Evolutionary conservation across 768 basidiomycete genomes (phyloP).

Genomic region (Rossbeevera mucosa): DNA sequence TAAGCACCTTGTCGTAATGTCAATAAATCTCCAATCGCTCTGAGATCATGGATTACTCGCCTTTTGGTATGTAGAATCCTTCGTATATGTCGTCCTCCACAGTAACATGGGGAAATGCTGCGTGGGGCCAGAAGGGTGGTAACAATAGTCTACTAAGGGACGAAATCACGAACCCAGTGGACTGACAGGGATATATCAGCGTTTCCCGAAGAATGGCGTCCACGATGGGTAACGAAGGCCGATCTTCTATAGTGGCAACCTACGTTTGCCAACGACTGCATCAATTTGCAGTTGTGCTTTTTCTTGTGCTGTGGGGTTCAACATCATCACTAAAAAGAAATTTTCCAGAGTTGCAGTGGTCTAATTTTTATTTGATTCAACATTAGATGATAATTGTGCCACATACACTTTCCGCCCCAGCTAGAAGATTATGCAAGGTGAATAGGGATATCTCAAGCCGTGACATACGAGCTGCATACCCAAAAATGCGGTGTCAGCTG

Average conservation of each 20-base stretch:
- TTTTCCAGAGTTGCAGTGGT: not conserved
- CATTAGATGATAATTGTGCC: not conserved
- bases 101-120: conserved; percentile 1
- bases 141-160: no score
- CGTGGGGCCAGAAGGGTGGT: no score
- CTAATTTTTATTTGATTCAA: not conserved
- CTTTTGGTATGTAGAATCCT: conserved; percentile 10
- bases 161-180: conserved; percentile 5
- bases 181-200: not conserved
- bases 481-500: not conserved
- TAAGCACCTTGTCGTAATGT: not conserved
- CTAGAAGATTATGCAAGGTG: not conserved
- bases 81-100: conserved; percentile 4
- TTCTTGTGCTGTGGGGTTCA: conserved; percentile 5
- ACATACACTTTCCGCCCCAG: not conserved
- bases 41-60: not conserved
- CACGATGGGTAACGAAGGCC: conserved; percentile 1
- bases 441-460: not conserved
- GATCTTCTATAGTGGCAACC: conserved; percentile 9
- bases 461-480: not conserved
- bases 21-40: not conserved
- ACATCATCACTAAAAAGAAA: conserved; percentile 11
- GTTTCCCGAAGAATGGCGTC: conserved; percentile 8
- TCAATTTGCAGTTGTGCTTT: conserved; percentile 14
- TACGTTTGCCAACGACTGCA: not conserved